Base-by-base conservation (phyloP, 129 eudicot genomes). In the Tagetes erecta region DNA sequence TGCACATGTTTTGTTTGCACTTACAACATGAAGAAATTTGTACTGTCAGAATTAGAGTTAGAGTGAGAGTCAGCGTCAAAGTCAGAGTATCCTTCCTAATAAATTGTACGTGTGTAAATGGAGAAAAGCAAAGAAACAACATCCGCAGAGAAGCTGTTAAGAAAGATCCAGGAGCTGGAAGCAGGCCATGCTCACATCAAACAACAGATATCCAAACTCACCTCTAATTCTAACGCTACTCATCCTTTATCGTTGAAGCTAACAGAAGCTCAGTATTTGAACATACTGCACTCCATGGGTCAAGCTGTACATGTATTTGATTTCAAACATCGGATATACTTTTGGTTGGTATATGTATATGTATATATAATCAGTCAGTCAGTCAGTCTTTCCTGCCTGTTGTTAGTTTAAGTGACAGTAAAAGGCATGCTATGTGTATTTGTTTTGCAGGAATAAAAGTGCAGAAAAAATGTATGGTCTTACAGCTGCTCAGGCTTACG, bases 111-210 rank as follows among this genome's bases (percentile, higher is more conserved):
- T 20, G 27, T 59, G 70, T 14, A 58, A 39, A 78, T 78, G 77
- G 82, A 78, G 27, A 40, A 46, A 62, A 49, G 34, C 81, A 47
- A 62, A 60, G n/a, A 47, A 4, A 12, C 68, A 58, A 83, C 89
- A 41, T 76, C 79, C 12, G 84, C 90, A 9, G 96, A 92, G 80
- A 96, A 92, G 82, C 71, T 92, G 4, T 70, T 92, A 76, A 92
- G 85, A 82, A 89, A 79, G 95, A 87, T 92, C 59, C 86, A 86
- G 45, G 96, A 87, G 30, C 80, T 92, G 2, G 98, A 92, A 72
- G 76, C 63, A 11, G 82, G 86, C 0, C 88, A 89, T 71, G 89
- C 85, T 20, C 86, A 70, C 33, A 71, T 92, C 59, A 85, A 86
- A 80, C 84, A 89, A 51, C 83, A 87, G 73, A 85, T 87, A 83